A percentile compares a stretch with the other conserved stretches of the same genome.
These are phyloP conservation scores for Phoma herbarum DNA, from an alignment of 2,329 filamentous ascomycete genomes.

Conservation along the genomic window DNA sequence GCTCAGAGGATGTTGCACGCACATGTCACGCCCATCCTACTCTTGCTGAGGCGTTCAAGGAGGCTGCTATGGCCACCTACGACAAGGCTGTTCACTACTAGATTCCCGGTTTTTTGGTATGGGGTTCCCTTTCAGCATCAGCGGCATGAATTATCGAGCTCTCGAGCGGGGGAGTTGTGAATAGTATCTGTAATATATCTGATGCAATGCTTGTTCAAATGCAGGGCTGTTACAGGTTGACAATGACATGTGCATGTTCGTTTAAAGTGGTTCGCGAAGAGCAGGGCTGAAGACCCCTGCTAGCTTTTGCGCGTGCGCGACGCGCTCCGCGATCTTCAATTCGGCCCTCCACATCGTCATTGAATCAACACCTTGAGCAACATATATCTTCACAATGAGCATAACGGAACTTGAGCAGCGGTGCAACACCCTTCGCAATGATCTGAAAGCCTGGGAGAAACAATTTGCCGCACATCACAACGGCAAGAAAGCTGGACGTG, in stretches of 20 bases:
- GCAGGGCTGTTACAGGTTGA: conserved; percentile 16
- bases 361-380: conserved; percentile 12
- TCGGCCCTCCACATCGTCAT: conserved; percentile 26
- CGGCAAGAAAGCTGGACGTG: conserved; percentile 73
- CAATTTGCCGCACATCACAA: conserved; percentile 69
- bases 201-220: conserved; percentile 43
- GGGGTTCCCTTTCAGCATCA: conserved; percentile 45
- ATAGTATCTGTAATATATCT: conserved; percentile 53
- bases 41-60: conserved; percentile 97
- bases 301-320: conserved; percentile 31
- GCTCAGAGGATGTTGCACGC: conserved; percentile 74
- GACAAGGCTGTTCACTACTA: conserved; percentile 95
- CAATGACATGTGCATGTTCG: conserved; percentile 1
- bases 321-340: conserved; percentile 44
- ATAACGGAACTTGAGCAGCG: conserved; percentile 56
- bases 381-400: conserved; percentile 37
- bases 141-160: conserved; percentile 46
- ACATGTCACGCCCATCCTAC: conserved; percentile 98
- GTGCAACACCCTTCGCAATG: conserved; percentile 87
- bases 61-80: conserved; percentile 98
- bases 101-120: conserved; percentile 39
- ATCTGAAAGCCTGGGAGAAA: conserved; percentile 79
- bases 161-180: conserved; percentile 50
- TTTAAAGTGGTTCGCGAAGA: conserved; percentile 12
- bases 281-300: conserved; percentile 33